A percentile compares a stretch with the other conserved stretches of the same genome.
phyloP scores from a whole-genome alignment of 495 filamentous ascomycete genomes.

The Podospora fimiseda region DNA sequence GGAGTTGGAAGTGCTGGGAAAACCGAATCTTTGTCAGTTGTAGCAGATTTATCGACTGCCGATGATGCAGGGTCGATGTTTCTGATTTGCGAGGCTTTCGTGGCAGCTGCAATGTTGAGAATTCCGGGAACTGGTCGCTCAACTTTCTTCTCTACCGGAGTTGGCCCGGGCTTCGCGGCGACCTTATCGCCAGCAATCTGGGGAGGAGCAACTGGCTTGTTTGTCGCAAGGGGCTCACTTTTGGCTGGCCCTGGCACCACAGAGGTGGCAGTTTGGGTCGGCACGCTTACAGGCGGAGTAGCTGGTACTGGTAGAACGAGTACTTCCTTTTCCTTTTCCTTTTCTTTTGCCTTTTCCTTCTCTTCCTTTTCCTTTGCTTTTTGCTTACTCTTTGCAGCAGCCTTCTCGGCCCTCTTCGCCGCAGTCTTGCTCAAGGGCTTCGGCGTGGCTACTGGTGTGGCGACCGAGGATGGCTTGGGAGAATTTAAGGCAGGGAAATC shows the following conservation, averaged over 20 bases:
- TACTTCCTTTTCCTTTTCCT: conserved; percentile 10
- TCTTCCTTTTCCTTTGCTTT: conserved; percentile 6
- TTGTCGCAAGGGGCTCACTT: conserved; percentile 24
- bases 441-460: conserved; percentile 16
- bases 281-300: too few relatives aligned
- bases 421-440: conserved; percentile 16
- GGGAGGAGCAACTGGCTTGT: neutral
- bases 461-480: conserved; percentile 24
- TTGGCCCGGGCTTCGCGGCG: neutral
- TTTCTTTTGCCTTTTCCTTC: conserved; percentile 4
- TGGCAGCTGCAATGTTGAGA: conserved; percentile 58
- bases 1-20: conserved; percentile 49
- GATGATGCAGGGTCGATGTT: conserved; percentile 21
- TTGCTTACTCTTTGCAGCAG: neutral
- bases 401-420: conserved; percentile 8
- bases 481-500: conserved; percentile 53
- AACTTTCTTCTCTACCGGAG: conserved; percentile 41
- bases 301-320: too few relatives aligned
- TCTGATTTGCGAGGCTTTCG: conserved; percentile 28
- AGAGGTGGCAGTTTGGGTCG: too few relatives aligned
- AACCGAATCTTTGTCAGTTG: conserved; percentile 31
- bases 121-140: conserved; percentile 54
- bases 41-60: conserved; percentile 25
- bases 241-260: too few relatives aligned
- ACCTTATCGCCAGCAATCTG: conserved; percentile 36